Base-by-base conservation (phyloP, 345 rosid species). In the Clausena lansium region DNA sequence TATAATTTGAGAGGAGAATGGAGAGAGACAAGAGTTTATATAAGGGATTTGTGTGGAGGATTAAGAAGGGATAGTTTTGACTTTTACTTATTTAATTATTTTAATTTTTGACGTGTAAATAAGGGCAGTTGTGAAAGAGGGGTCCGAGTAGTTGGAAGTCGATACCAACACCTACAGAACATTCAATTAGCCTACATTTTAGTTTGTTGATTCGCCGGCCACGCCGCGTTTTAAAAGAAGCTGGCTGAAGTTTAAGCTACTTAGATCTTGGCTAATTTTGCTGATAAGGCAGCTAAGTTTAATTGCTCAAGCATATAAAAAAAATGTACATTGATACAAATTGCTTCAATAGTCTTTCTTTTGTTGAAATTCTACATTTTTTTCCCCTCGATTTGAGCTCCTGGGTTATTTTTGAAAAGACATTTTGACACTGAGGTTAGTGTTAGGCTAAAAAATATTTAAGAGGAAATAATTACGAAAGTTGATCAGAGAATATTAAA, bases 121-220 rank as follows among this genome's bases (percentile, higher is more conserved):
- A 60, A 74, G 81, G 87, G 85, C 85, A 75, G 85, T 64, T 85
- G 85, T 41, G 77, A 72, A 45, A 65, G 85, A 71, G 71, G 71
- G 85, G 80, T 72, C 77, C 20, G 30, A 84, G 92, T 91, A 54
- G 92, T 86, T 91, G 94, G 88, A 84, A 73, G 88, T 78, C 81
- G 79, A 83, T 63, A 50, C 73, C 82, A 84, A 70, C 81, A 81
- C 72, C 85, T 15, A 45, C 86, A 69, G 58, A 35, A 62, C 91
- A 89, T 89, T 91, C 77, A 91, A 91, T 89, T 89, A 67, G 94
- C 94, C 89, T 81, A 77, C 86, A 24, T 86, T 86, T 71, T 81
- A 62, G 89, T 85, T 89, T 63, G 22, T 72, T 32, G 77, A 62
- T 45, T 45, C 77, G 85, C 88, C 82, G 82, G 74, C 79, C 85